Base-by-base conservation (phyloP, 2,329 filamentous ascomycete genomes). In the Macrophomina pseudophaseolina region DNA sequence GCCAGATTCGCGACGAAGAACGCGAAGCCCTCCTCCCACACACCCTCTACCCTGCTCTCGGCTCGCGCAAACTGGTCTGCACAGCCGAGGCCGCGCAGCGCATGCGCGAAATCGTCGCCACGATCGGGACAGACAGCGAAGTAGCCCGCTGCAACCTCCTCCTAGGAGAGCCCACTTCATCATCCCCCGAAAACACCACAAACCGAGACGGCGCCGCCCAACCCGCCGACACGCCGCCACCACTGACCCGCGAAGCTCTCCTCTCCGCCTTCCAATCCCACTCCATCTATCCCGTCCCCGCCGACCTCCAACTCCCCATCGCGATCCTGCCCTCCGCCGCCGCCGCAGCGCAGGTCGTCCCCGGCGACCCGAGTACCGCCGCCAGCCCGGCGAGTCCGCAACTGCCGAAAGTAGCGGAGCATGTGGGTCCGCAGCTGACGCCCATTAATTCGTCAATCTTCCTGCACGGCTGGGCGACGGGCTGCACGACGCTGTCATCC, bases 391-490 rank as follows among this genome's bases (percentile, higher is more conserved):
- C 42, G 5, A 14, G 5, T 5, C 42, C 42, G 42, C 11, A 14
- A 14, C 42, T 44, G 42, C 42, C 42, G 71, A 75, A n/a, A 16
- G 77, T 79, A 14, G 80, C 85, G 12, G 78, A 71, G 48, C 79
- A 72, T 70, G 83, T 83, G 63, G 81, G 74, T 5, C 71, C 80
- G 8, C 79, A 81, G 5, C 79, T 91, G 62, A 88, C 85, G 0
- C 77, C 82, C 12, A 87, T 91, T 66, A 93, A 92, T 71, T 79
- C 83, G 64, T 88, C 89, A 23, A 90, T 92, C 8, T 92, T 93
- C 73, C 80, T 91, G 63, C 88, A 88, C 72, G 91, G 91, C 16
- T 94, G 91, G 91, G 82, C 83, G 9, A 78, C 81, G 8, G 80
- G 84, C 0, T 74, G 85, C 32, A 91, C 89, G 1, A 93, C 90